These are phyloP conservation scores for Aureobasidium sp. DNA, from an alignment of 2,329 filamentous ascomycete genomes.

Conservation along the genomic window DNA sequence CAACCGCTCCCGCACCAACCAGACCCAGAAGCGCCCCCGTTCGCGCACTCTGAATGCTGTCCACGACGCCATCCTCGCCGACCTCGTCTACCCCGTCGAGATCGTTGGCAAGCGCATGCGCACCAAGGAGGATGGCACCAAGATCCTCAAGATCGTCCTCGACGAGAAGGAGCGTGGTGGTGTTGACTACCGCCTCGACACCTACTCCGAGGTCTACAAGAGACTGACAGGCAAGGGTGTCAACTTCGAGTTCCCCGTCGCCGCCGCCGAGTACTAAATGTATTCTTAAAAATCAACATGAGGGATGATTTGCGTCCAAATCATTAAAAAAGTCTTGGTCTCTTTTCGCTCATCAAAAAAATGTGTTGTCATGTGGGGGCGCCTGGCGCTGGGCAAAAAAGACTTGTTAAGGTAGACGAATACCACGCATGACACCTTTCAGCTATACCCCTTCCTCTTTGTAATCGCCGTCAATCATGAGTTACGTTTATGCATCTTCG, in stretches of 20 bases:
- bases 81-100: conserved; percentile 99
- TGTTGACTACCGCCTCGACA: conserved; percentile 99
- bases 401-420: conserved; percentile 6
- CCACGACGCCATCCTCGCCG: conserved; percentile 94
- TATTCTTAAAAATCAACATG: conserved; percentile 8
- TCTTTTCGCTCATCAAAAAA: conserved; percentile 7
- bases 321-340: conserved; percentile 15
- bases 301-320: conserved; percentile 15
- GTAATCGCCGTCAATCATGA: conserved; percentile 13
- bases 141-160: conserved; percentile 97
- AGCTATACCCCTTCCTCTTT: background rate
- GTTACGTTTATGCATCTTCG: background rate
- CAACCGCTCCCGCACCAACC: conserved; percentile 88
- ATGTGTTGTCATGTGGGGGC: conserved; percentile 18
- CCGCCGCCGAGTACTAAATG: conserved; percentile 71
- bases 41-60: conserved; percentile 97
- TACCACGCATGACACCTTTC: conserved; percentile 17
- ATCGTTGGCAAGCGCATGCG: conserved; percentile 98
- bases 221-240: conserved; percentile 93
- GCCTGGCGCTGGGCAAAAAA: conserved; percentile 12
- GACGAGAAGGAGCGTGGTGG: conserved; percentile 99
- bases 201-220: conserved; percentile 99
- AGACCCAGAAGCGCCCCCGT: conserved; percentile 97
- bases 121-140: conserved; percentile 98
- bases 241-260: conserved; percentile 97